Evolutionary conservation across 169 alveolate genomes (phyloP), one percentile per base, ranked within the genome.

Genomic region (Plasmodium vivax): DNA sequence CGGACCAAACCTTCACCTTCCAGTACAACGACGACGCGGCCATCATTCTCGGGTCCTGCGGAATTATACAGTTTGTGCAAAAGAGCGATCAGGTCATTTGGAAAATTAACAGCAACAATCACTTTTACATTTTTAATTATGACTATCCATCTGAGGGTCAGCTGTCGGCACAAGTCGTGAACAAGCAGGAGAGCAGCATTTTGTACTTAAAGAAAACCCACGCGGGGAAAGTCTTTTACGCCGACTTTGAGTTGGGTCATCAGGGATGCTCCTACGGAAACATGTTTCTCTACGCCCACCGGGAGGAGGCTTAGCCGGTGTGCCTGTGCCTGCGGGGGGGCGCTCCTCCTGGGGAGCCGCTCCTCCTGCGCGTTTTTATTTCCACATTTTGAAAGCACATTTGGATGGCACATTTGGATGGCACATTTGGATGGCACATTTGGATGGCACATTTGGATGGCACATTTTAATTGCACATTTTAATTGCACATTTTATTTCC

Each of bases 191-290:
- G 30, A 62, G 41, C 6, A 58, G 75, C 73, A 80, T 81, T 58
- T 16, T 88, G 41, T 88, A 79, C 54, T 30, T 88, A 14, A 81
- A 88, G 71, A 88, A 88, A 58, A 38, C 36, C 19, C n/a, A n/a
- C 1, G 79, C 38, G 16, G 51, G 72, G 34, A 45, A 16, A 9
- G 30, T 23, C 9, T 23, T 62, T 12, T 88, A 56, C 62, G 81
- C 80, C 32, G 94, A 88, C 27, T 88, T 88, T 71, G 83, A 58
- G 34, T 30, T 88, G 47, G 75, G 41, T 23, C 94, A 88, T 56
- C 7, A 58, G 6, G 16, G 19, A 14, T 88, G 94, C n/a, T 14
- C 6, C 30, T 88, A 88, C 41, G 82, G 45, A 54, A 77, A 80
- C 56, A 38, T 58, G 68, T 88, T 88, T 58, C 80, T 16, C 54